Evolutionary conservation across 331 rosid species (phyloP).

Genomic region (Phaseolus coccineus): DNA sequence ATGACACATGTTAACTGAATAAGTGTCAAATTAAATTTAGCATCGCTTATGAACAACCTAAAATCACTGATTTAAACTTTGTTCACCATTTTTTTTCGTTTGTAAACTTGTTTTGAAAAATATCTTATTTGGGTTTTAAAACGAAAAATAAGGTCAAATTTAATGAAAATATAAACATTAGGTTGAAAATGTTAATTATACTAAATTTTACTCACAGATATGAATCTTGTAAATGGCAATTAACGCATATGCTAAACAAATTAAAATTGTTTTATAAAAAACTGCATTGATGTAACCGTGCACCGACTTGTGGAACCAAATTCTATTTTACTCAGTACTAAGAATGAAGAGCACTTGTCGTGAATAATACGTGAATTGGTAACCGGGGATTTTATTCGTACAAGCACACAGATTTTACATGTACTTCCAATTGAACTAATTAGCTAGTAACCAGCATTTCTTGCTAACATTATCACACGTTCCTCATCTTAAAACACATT

Average conservation of each 20-base stretch:
- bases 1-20: not conserved
- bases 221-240: too few species aligned
- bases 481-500: conserved; percentile 13
- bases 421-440: not conserved
- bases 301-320: too few species aligned
- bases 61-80: not conserved
- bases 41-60: not conserved
- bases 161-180: not conserved
- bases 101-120: not conserved
- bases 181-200: too few species aligned
- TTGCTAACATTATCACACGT: not conserved
- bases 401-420: conserved; percentile 15
- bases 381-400: too few species aligned
- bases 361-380: too few species aligned
- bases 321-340: too few species aligned
- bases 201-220: too few species aligned
- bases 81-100: not conserved
- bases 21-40: too few species aligned
- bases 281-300: too few species aligned
- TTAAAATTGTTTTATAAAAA: too few species aligned
- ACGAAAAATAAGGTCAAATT: not conserved
- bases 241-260: too few species aligned
- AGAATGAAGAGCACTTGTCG: too few species aligned
- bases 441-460: conserved; percentile 13
- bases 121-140: not conserved